phyloP scores from a whole-genome alignment of 371 early-diverging fungal genomes.

The Lichtheimia ramosa region DNA sequence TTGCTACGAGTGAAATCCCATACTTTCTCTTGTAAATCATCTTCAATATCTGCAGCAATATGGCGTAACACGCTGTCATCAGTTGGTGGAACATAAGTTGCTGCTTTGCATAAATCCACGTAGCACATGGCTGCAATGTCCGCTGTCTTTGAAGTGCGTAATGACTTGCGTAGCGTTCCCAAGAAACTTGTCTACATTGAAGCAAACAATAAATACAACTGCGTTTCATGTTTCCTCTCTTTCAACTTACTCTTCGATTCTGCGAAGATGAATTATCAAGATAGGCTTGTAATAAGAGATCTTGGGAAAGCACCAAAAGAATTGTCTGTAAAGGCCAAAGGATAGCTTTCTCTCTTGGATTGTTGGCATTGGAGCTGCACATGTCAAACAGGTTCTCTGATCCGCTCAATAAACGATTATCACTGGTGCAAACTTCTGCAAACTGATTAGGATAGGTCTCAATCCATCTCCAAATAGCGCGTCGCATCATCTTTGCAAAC shows the following conservation, averaged over 20 bases:
- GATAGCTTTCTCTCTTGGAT: constrained; percentile 57
- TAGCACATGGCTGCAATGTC: constrained; percentile 77
- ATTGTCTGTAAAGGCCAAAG: constrained; percentile 85
- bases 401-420: constrained; percentile 64
- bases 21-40: constrained; percentile 70
- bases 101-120: constrained; percentile 79
- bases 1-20: constrained; percentile 61
- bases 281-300: constrained; percentile 61
- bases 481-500: constrained; percentile 68
- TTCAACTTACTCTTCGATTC: constrained; percentile 36
- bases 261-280: constrained; percentile 30
- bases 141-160: constrained; percentile 57
- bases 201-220: not conserved
- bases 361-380: constrained; percentile 69
- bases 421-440: constrained; percentile 59
- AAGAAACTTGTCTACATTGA: constrained; percentile 59
- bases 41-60: constrained; percentile 72
- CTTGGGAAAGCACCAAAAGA: constrained; percentile 74
- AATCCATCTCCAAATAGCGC: constrained; percentile 88
- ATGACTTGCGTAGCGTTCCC: constrained; percentile 61
- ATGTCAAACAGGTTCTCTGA: constrained; percentile 78
- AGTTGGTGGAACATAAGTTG: constrained; percentile 66
- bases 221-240: not conserved
- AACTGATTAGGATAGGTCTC: constrained; percentile 74
- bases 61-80: constrained; percentile 65